Base-by-base conservation (phyloP, 805 yeast genomes). In the Hanseniaspora jakobsenii region DNA sequence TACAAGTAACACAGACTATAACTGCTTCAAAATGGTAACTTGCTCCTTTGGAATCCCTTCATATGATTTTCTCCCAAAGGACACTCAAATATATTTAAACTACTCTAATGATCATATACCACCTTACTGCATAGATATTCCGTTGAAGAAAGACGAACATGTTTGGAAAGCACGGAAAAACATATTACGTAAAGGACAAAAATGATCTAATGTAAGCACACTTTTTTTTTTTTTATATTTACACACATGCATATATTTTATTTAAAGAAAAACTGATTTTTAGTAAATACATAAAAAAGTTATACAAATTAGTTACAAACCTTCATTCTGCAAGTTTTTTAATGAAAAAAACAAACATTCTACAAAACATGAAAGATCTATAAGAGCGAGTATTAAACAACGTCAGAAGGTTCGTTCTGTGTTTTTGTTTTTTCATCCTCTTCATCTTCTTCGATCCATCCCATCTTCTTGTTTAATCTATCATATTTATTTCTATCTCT, bases 401-500 rank as follows among this genome's bases (percentile, higher is more conserved):
- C 37, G 32, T 14, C 30, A 17, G 24, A 22, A n/a, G 42, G 10
- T 22, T 37, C 18, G 18, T 14, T n/a, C n/a, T n/a, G n/a, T n/a
- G n/a, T n/a, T n/a, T n/a, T n/a, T n/a, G n/a, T n/a, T n/a, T 47
- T 54, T 2, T 47, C 52, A 38, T 53, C 54, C 10, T 62, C 61
- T 26, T 69, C 59, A 13, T 46, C 45, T 22, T 46, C 48, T 45
- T 66, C 62, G 29, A 74, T 75, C 86, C 85, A 78, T 0, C 86
- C 89, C 73, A 84, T 70, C 50, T 77, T 70, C 57, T 73, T 78
- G 52, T 79, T 81, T 55, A 85, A 63, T 50, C 70, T 66, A 48
- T 83, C 91, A 57, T 87, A 87, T 55, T 78, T 81, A 32, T 66
- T 53, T 50, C 95, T 71, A 56, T 87, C 96, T 49, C 67, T 70